Base-by-base conservation (phyloP, 768 basidiomycete species). In the Boletus huronensis region DNA sequence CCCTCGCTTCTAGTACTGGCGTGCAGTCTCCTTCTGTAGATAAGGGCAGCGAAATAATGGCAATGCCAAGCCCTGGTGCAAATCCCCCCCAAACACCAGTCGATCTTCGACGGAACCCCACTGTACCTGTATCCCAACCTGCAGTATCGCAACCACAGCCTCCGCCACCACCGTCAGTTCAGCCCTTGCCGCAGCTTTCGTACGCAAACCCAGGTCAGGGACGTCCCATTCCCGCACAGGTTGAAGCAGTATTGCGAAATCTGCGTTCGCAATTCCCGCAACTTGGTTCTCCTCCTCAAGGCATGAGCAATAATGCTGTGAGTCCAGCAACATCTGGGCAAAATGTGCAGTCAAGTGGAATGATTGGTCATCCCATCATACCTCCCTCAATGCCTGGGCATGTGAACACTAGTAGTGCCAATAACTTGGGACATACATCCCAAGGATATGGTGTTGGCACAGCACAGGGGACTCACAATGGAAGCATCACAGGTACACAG, bases 201-300 rank as follows among this genome's bases (percentile, higher is more conserved):
- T 32, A 52, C 5, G 5, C 21, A 26, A 55, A 45, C 26, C 10
- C 44, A 39, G 46, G 46, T 6, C 66, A 60, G 23, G 28, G 50
- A 23, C 36, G 21, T 2, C 29, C 21, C 19, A 25, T 55, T 6
- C 49, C 64, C 1, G 0, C 48, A 8, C 50, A 52, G 6, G 25
- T 65, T 6, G 49, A 64, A 48, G 62, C 42, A 13, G 55, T 47
- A 39, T 63, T 69, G 39, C 57, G 35, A 28, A 13, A 36, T 11
- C 29, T 69, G 31, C 64, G 58, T 34, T 35, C 14, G 36, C 58
- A 66, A 26, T 52, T 58, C 25, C 57, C 58, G 11, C 61, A 63
- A 19, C 58, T 58, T 26, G 25, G 25, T 25, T 0, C 0, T 16
- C 29, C 54, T 29, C 28, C n/a, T 36, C 64, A 48, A 41, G 16